Evolutionary conservation across 2,329 filamentous ascomycete species (phyloP).

Genomic region (Podosphaera leucotricha): DNA sequence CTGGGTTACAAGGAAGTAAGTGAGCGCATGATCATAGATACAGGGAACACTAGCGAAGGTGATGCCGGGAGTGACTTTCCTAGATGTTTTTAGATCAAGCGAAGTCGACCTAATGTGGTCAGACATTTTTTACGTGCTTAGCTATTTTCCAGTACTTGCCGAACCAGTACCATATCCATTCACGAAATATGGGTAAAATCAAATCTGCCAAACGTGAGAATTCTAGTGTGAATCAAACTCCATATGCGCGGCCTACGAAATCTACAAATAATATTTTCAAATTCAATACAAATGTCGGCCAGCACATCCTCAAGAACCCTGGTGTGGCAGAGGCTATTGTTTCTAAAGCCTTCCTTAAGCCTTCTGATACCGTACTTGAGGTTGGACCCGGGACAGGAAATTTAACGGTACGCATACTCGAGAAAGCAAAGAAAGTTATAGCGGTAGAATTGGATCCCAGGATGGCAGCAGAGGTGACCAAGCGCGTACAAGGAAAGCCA

Average conservation of each 20-base stretch:
- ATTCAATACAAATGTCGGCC: conserved; percentile 42
- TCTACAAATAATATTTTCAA: conserved; percentile 69
- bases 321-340: conserved; percentile 65
- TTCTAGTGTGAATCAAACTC: conserved; percentile 7
- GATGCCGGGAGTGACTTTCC: too few relatives aligned
- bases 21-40: too few relatives aligned
- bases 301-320: conserved; percentile 77
- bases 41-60: too few relatives aligned
- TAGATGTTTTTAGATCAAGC: too few relatives aligned
- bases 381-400: conserved; percentile 80
- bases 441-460: conserved; percentile 85
- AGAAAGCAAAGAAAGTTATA: conserved; percentile 59
- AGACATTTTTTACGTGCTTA: too few relatives aligned
- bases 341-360: conserved; percentile 71
- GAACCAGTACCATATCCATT: not conserved
- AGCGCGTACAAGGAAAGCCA: conserved; percentile 77
- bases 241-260: conserved; percentile 14
- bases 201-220: conserved; percentile 15
- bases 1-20: too few relatives aligned
- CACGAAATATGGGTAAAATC: conserved; percentile 14
- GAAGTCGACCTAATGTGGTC: too few relatives aligned
- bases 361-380: conserved; percentile 71
- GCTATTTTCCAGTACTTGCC: too few relatives aligned
- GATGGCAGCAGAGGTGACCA: conserved; percentile 77
- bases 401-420: conserved; percentile 69